Evolutionary conservation across 441 rosid species (phyloP).

Genomic region (Brassica balearica): DNA sequence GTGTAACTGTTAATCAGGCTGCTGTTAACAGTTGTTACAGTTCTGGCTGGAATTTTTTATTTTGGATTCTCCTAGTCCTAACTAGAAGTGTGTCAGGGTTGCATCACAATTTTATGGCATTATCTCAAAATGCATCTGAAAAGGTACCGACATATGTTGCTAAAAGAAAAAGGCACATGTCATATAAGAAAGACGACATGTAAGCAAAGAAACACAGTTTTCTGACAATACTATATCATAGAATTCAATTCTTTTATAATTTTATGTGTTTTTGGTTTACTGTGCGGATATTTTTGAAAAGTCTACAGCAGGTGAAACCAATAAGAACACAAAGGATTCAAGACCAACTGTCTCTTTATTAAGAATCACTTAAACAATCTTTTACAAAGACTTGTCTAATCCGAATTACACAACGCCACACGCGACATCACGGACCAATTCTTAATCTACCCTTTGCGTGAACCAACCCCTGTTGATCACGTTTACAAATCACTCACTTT

Average conservation of each 20-base stretch:
- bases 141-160: conserved; percentile 6
- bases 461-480: no score
- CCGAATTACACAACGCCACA: no score
- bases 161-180: conserved; percentile 7
- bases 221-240: conserved; percentile 8
- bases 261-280: conserved; percentile 5
- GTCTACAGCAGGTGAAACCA: no score
- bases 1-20: no score
- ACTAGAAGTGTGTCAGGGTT: conserved; percentile 28
- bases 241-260: neutral
- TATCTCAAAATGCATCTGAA: conserved; percentile 7
- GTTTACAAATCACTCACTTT: no score
- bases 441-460: no score
- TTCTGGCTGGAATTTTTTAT: neutral
- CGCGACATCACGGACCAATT: no score
- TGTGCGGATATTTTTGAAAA: neutral
- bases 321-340: no score
- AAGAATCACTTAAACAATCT: no score
- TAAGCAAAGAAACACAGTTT: conserved; percentile 16
- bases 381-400: no score
- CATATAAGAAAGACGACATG: conserved; percentile 1
- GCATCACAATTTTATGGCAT: conserved; percentile 11
- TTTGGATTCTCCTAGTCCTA: neutral
- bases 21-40: neutral
- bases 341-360: no score